Conservation (phyloP, 2,329 filamentous ascomycete species). For the Penicillium sp. region DNA sequence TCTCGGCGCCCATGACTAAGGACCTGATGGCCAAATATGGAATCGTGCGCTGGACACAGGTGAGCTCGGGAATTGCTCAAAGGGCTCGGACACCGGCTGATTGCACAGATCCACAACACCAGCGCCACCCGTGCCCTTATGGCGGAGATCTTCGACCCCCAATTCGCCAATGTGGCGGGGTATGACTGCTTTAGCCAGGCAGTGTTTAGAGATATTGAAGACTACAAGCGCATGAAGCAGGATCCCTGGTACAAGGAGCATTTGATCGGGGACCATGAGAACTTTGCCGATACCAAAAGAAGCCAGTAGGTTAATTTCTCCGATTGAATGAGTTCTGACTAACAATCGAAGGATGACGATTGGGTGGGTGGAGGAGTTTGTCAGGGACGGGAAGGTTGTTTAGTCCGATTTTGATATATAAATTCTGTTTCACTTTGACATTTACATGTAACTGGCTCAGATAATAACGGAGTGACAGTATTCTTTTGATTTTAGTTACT, state of each 20-base stretch:
- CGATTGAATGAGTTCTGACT: too few species aligned
- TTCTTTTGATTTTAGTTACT: too few species aligned
- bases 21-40: slow-evolving; percentile 53
- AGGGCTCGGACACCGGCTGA: too few species aligned
- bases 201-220: slow-evolving; percentile 45
- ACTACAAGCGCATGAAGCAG: slow-evolving; percentile 50
- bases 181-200: slow-evolving; percentile 54
- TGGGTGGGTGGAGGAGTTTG: too few species aligned
- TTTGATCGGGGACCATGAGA: slow-evolving; percentile 47
- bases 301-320: too few species aligned
- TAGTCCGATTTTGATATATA: too few species aligned
- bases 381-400: too few species aligned
- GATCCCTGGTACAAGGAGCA: slow-evolving; percentile 51
- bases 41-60: slow-evolving; percentile 43
- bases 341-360: too few species aligned
- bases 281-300: slow-evolving; percentile 39
- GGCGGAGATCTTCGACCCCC: slow-evolving; percentile 44
- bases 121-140: slow-evolving; percentile 31
- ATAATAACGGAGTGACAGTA: too few species aligned
- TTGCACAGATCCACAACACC: slow-evolving; percentile 32
- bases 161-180: slow-evolving; percentile 43
- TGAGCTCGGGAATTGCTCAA: slow-evolving; percentile 16
- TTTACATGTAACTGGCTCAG: too few species aligned
- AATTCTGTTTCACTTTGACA: too few species aligned
- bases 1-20: slow-evolving; percentile 49